Conservation (phyloP, 352 stramenopile species). For the Aphanomyces cochlioides region DNA sequence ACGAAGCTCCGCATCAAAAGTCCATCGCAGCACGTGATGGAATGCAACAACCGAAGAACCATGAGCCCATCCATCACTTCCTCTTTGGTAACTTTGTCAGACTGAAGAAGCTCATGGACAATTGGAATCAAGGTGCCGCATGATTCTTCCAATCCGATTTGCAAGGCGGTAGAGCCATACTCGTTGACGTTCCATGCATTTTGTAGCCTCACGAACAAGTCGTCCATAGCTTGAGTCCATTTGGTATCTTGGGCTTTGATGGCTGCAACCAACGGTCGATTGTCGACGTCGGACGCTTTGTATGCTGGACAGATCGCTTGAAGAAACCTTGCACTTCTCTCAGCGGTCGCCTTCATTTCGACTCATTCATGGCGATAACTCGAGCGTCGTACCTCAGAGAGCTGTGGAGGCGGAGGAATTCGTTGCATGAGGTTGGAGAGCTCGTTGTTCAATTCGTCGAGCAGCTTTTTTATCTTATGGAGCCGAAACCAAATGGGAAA, state of each 20-base stretch:
- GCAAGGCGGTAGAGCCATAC: neutral
- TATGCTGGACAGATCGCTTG: constrained; percentile 7
- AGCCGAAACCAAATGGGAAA: constrained; percentile 28
- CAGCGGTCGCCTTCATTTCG: neutral
- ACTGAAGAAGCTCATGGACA: constrained; percentile 7
- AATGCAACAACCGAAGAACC: constrained; percentile 20
- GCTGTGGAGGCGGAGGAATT: constrained; percentile 14
- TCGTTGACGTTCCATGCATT: neutral
- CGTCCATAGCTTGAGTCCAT: neutral
- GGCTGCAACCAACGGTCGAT: neutral
- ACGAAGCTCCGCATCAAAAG: constrained; percentile 26
- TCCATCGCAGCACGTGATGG: constrained; percentile 22
- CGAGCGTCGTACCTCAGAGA: constrained; percentile 9
- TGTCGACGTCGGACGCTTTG: neutral
- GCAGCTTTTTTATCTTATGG: constrained; percentile 24
- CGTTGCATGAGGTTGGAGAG: constrained; percentile 5
- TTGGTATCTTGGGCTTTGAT: neutral
- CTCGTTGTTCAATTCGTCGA: constrained; percentile 18
- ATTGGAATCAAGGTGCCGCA: constrained; percentile 1
- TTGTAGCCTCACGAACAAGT: neutral
- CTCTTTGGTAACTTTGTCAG: neutral
- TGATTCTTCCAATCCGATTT: neutral
- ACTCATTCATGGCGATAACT: neutral
- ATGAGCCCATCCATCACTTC: constrained; percentile 2
- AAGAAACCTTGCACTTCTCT: constrained; percentile 18